Evolutionary conservation across 768 basidiomycete species (phyloP).

Genomic region (Lyophyllum semitale): DNA sequence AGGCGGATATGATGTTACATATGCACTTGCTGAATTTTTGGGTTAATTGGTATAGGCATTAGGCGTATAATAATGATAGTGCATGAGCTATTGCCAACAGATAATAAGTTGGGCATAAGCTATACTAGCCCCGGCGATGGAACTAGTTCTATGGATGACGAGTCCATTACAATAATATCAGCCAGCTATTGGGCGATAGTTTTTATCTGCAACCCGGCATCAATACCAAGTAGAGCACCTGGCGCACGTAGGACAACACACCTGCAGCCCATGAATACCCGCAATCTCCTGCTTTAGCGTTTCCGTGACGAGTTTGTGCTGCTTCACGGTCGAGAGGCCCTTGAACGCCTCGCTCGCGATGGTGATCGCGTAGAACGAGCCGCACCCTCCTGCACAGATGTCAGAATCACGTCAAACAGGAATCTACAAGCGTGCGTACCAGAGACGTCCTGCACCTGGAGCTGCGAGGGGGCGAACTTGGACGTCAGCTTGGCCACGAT

Average conservation of each 20-base stretch:
- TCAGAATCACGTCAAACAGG: background rate
- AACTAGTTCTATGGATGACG: background rate
- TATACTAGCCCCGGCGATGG: too few relatives aligned
- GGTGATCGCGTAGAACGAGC: conserved; percentile 93
- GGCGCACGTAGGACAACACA: conserved; percentile 31
- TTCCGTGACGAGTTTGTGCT: conserved; percentile 89
- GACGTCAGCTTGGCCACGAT: conserved; percentile 75
- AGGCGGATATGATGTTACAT: background rate
- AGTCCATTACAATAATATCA: too few relatives aligned
- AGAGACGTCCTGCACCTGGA: conserved; percentile 93
- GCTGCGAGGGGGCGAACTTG: conserved; percentile 74
- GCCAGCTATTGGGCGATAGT: conserved; percentile 11
- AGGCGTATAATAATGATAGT: too few relatives aligned
- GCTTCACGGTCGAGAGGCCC: conserved; percentile 85
- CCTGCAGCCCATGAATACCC: conserved; percentile 93
- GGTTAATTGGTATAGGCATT: too few relatives aligned
- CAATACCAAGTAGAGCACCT: background rate
- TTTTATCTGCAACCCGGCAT: conserved; percentile 8
- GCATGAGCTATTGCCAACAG: too few relatives aligned
- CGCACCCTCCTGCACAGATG: conserved; percentile 80
- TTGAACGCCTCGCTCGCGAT: conserved; percentile 87
- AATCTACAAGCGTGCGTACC: conserved; percentile 44
- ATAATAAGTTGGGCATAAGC: too few relatives aligned
- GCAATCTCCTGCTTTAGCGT: conserved; percentile 86
- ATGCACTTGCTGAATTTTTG: too few relatives aligned